Evolutionary conservation across 2,329 filamentous ascomycete genomes (phyloP).

Genomic region (Fusarium sp.): DNA sequence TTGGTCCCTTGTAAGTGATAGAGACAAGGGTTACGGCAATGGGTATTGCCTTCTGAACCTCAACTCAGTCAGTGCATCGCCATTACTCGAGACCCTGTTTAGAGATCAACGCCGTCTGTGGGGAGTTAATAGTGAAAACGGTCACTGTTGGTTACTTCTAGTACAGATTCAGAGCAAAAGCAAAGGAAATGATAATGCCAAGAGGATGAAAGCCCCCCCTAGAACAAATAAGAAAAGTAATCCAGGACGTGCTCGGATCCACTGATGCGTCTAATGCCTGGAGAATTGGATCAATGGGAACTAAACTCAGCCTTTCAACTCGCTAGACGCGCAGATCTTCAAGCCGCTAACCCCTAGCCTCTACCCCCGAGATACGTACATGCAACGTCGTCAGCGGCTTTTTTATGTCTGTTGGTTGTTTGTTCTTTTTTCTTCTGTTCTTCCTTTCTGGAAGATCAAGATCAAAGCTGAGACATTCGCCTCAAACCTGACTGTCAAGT

Average conservation of each 20-base stretch:
- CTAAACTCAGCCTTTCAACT: not conserved
- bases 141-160: not conserved
- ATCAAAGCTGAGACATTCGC: not conserved
- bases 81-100: conserved; percentile 5
- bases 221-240: not conserved
- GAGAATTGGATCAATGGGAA: not conserved
- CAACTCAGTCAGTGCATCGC: not conserved
- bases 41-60: not conserved
- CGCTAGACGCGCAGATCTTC: not conserved
- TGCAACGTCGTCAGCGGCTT: not conserved
- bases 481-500: not conserved
- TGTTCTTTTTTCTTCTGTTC: not conserved
- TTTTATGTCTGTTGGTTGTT: not conserved
- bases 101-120: not conserved
- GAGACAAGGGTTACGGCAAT: not conserved
- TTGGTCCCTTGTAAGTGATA: not conserved
- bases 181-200: not conserved
- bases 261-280: not conserved
- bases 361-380: not conserved
- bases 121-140: not conserved
- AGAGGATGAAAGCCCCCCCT: not conserved
- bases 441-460: not conserved
- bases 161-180: not conserved
- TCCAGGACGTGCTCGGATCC: conserved; percentile 1
- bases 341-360: not conserved